A percentile compares a stretch with the other conserved stretches of the same genome.
phyloP scores from a whole-genome alignment of 768 basidiomycete species.

The Hydnomerulius pinastri region DNA sequence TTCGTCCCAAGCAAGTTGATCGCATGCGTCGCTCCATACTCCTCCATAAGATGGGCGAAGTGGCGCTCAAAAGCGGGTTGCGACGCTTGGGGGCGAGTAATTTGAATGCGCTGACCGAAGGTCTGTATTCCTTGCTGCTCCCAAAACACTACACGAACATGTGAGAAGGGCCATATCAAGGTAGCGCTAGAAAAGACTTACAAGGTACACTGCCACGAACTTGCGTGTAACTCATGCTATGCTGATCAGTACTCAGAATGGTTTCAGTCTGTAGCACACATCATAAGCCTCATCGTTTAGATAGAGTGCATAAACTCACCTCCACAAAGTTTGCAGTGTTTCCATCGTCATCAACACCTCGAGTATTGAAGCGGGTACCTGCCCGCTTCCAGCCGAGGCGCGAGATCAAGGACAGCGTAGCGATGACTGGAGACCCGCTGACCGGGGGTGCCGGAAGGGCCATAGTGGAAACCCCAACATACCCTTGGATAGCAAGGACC shows the following conservation, averaged over 20 bases:
- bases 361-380: slow-evolving; percentile 95
- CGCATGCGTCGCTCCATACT: slow-evolving; percentile 83
- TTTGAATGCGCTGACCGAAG: slow-evolving; percentile 91
- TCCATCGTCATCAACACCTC: slow-evolving; percentile 95
- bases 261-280: slow-evolving; percentile 76
- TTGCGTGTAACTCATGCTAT: slow-evolving; percentile 91
- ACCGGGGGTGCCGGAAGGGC: slow-evolving; percentile 74
- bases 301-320: slow-evolving; percentile 42
- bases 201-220: slow-evolving; percentile 93
- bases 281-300: slow-evolving; percentile 6
- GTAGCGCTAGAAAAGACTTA: slow-evolving; percentile 45
- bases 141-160: slow-evolving; percentile 80
- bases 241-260: slow-evolving; percentile 81
- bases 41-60: slow-evolving; percentile 81
- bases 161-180: slow-evolving; percentile 9
- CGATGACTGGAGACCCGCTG: slow-evolving; percentile 69
- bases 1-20: slow-evolving; percentile 91
- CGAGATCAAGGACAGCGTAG: slow-evolving; percentile 79
- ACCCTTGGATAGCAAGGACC: slow-evolving; percentile 94
- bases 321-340: slow-evolving; percentile 97
- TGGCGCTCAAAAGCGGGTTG: slow-evolving; percentile 98
- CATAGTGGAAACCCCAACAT: slow-evolving; percentile 81
- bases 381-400: slow-evolving; percentile 93
- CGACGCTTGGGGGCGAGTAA: slow-evolving; percentile 92
- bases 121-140: slow-evolving; percentile 96